Evolutionary conservation across 2,329 filamentous ascomycete genomes (phyloP).

Genomic region (Fusarium pseudograminearum): DNA sequence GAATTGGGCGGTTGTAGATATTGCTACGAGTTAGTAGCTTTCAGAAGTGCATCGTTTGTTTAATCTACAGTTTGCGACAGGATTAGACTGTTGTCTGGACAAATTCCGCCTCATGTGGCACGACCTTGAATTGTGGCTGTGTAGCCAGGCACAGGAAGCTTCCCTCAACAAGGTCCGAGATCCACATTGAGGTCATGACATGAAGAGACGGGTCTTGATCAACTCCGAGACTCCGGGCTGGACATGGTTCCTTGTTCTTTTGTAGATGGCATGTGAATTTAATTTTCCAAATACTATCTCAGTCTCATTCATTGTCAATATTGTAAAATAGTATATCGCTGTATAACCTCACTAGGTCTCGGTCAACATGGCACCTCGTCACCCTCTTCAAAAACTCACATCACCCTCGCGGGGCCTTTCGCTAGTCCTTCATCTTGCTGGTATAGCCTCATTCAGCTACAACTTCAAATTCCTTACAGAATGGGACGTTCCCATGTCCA

Average conservation of each 20-base stretch:
- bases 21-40: constrained; percentile 3
- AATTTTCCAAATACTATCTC: neutral
- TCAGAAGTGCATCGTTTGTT: constrained; percentile 13
- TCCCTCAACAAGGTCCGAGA: neutral
- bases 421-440: constrained; percentile 69
- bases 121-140: constrained; percentile 38
- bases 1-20: neutral
- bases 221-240: constrained; percentile 35
- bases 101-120: constrained; percentile 47
- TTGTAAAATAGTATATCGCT: neutral
- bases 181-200: constrained; percentile 44
- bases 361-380: constrained; percentile 56
- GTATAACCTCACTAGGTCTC: neutral
- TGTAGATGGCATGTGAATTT: constrained; percentile 14
- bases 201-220: constrained; percentile 26
- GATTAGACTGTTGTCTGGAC: constrained; percentile 24
- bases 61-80: constrained; percentile 24
- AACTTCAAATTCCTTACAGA: constrained; percentile 64
- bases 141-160: neutral
- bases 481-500: constrained; percentile 65
- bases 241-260: constrained; percentile 18
- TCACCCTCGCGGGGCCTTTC: constrained; percentile 75
- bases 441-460: constrained; percentile 64
- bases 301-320: neutral
- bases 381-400: constrained; percentile 73